Base-by-base conservation (phyloP, 495 filamentous ascomycete species). In the Talaromyces ruber region DNA sequence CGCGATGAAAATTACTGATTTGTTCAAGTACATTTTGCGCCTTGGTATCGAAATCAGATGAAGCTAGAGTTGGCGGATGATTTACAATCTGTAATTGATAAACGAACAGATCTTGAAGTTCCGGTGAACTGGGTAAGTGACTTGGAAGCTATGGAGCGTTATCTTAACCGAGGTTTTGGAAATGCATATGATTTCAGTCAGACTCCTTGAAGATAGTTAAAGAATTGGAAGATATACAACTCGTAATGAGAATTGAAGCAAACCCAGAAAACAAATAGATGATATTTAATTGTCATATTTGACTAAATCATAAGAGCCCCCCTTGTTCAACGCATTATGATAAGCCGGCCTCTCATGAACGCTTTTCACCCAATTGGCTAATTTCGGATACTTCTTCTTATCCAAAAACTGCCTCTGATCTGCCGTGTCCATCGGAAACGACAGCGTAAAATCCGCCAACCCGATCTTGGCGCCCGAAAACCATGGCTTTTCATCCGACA, bases 31-130 rank as follows among this genome's bases (percentile, higher is more conserved):
- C 72, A 73, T 58, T 76, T 76, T 62, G 75, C 77, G 0, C 72
- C 72, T 9, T 78, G 79, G 78, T 79, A 80, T 58, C 67, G 78
- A 12, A 83, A 82, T 54, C 66, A 71, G 18, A 83, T 84, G 81
- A 69, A 67, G 22, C 65, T 83, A 16, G 74, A 83, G 59, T 75
- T 83, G 34, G 71, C 72, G 0, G 72, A 80, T 24, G 76, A 80
- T 29, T 52, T 82, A 32, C 76, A 69, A 61, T 61, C 66, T 3
- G 34, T 76, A 6, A 58, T 82, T 25, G 71, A 78, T 32, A 54
- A 51, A 11, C 58, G 76, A 34, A 32, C 30, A 5, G 66, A 69
- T 18, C 52, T 82, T 3, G 75, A 82, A 53, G 64, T 82, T 30
- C 77, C 73, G 1, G 76, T 77, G 1, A 70, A 79, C 28, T 82